These are phyloP conservation scores for Fusarium zealandicum DNA, from an alignment of 2,329 filamentous ascomycete species.

Conservation along the genomic window DNA sequence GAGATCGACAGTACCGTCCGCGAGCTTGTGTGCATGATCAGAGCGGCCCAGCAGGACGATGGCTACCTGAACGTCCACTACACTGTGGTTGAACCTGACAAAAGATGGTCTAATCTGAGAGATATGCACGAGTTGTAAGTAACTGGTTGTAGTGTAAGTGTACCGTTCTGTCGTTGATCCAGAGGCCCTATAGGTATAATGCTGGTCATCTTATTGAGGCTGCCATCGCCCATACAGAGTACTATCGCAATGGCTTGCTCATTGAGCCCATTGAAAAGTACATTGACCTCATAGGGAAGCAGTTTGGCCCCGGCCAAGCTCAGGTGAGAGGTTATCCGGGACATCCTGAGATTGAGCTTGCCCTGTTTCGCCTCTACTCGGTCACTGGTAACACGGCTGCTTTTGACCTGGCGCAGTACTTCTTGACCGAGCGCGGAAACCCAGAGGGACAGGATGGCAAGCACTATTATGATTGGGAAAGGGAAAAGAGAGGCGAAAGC, in stretches of 20 bases:
- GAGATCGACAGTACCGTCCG: conserved; percentile 24
- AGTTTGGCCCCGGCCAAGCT: conserved; percentile 57
- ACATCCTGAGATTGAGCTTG: conserved; percentile 55
- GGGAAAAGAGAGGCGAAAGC: conserved; percentile 56
- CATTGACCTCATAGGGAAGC: conserved; percentile 57
- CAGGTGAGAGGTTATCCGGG: conserved; percentile 67
- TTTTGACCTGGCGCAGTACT: conserved; percentile 60
- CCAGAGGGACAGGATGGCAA: conserved; percentile 55
- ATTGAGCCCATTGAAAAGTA: conserved; percentile 42
- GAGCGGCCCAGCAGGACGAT: conserved; percentile 62
- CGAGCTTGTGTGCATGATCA: conserved; percentile 65
- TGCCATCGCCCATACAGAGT: conserved; percentile 61
- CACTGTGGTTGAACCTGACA: conserved; percentile 63
- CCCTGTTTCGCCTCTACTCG: conserved; percentile 49
- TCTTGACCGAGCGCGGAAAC: conserved; percentile 65
- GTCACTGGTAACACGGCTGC: conserved; percentile 47
- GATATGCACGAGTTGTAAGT: conserved; percentile 68
- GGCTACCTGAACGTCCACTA: conserved; percentile 71
- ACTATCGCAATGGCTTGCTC: conserved; percentile 59
- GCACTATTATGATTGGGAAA: conserved; percentile 63
- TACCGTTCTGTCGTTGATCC: too few relatives aligned
- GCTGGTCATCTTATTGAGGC: conserved; percentile 68
- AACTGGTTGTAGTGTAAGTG: neutral
- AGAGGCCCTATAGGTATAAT: conserved; percentile 54
- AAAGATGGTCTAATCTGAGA: conserved; percentile 64